These are phyloP conservation scores for Trichosanthes truncata DNA, from an alignment of 306 rosid genomes.

Conservation along the genomic window DNA sequence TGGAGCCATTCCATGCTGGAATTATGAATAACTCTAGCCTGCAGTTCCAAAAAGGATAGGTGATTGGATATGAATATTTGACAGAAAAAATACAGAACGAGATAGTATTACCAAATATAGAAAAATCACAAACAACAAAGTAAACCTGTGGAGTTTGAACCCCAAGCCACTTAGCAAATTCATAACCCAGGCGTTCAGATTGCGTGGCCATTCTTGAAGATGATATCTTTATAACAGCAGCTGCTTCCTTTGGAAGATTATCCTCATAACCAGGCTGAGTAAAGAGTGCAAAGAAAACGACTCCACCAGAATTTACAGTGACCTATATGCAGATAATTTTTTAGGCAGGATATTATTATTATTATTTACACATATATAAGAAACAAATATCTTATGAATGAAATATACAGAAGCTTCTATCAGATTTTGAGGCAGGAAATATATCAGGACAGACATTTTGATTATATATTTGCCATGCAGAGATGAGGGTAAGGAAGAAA, in stretches of 20 bases:
- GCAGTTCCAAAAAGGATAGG: slow-evolving; percentile 18
- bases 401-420: neutral
- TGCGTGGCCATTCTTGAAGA: slow-evolving; percentile 92
- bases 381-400: neutral
- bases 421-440: neutral
- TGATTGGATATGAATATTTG: neutral
- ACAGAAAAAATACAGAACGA: slow-evolving; percentile 2
- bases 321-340: slow-evolving; percentile 52
- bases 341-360: neutral
- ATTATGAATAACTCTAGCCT: slow-evolving; percentile 88
- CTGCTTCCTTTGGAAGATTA: slow-evolving; percentile 52
- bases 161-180: slow-evolving; percentile 83
- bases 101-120: neutral
- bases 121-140: slow-evolving; percentile 7
- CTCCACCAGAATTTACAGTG: slow-evolving; percentile 92
- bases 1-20: slow-evolving; percentile 78
- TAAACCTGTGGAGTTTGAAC: slow-evolving; percentile 79
- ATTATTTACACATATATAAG: neutral
- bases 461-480: neutral
- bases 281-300: slow-evolving; percentile 87
- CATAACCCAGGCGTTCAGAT: slow-evolving; percentile 93
- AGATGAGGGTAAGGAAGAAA: neutral
- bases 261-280: slow-evolving; percentile 36
- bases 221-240: slow-evolving; percentile 83
- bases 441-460: neutral